Base-by-base conservation (phyloP, 106 monocot species). In the Apostasia ramifera region DNA sequence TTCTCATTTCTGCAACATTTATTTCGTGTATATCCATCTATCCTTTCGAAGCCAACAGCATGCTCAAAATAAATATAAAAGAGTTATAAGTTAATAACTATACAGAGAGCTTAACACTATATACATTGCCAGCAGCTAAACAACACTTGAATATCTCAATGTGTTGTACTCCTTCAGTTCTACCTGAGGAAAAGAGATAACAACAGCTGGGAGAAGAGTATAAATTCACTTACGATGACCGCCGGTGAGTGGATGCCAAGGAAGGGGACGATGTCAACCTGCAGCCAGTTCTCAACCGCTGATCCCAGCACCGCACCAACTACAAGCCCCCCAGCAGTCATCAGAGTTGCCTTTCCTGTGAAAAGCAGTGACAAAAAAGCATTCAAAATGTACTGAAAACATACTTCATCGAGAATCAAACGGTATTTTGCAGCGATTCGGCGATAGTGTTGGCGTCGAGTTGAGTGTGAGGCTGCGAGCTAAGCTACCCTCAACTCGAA, bases 211-310 rank as follows among this genome's bases (percentile, higher is more conserved):
- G 89, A 90, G 74, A 98, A 75, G 50, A 98, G 85, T 70, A 98
- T 79, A 59, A 98, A 92, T 77, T 92, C 97, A 63, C 87, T 87
- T 46, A 98, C 78, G 65, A 98, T 81, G n/a, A 98, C 92, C 5
- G 89, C 89, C 50, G 97, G 89, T 56, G 97, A 98, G 74, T 80
- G 92, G 40, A 93, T 77, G 46, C 92, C 97, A 9, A 92, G 76
- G 62, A 98, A 87, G 9, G 97, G 97, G 26, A 98, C 92, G 8
- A 93, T 78, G 64, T 98, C 92, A 39, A 98, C 97, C 75, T 98
- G 97, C 69, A 98, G 75, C 84, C 82, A 92, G 26, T 82, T 81
- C 77, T 98, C 92, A 14, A 98, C 75, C 0, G 74, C 81, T 12
- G 97, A 92, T 55, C 97, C 97, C 12, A 92, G 65, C 11, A 78